Evolutionary conservation across 441 rosid genomes (phyloP).

Genomic region (Eruca vesicaria): DNA sequence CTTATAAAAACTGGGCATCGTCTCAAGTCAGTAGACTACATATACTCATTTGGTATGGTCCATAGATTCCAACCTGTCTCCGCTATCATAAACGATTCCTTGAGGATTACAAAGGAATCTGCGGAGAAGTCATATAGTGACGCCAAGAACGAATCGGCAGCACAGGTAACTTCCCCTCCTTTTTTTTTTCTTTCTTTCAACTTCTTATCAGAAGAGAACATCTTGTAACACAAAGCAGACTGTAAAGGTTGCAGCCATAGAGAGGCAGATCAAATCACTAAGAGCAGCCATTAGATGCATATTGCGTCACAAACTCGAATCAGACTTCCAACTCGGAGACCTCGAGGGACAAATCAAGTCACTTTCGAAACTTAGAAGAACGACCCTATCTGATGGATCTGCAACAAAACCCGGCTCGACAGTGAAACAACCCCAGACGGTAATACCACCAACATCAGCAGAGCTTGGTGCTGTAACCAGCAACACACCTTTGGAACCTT

Average conservation of each 20-base stretch:
- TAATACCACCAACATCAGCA: not conserved
- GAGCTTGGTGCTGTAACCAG: constrained; percentile 17
- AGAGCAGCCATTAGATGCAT: constrained; percentile 30
- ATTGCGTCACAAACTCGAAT: constrained; percentile 21
- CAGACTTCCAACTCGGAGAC: constrained; percentile 20
- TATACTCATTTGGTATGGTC: constrained; percentile 26
- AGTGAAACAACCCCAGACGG: not conserved
- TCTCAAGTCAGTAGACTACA: constrained; percentile 26
- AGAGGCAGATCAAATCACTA: constrained; percentile 21
- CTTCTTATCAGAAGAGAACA: constrained; percentile 10
- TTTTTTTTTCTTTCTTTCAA: not conserved
- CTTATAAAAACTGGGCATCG: constrained; percentile 22
- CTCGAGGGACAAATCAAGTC: constrained; percentile 14
- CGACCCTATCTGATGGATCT: not conserved
- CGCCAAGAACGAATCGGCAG: constrained; percentile 18
- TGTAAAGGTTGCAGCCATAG: constrained; percentile 30
- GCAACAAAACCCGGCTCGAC: constrained; percentile 1
- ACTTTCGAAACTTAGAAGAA: constrained; percentile 7
- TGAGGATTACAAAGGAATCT: constrained; percentile 23
- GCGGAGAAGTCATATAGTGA: constrained; percentile 25
- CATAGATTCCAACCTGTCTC: constrained; percentile 26
- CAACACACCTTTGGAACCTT: constrained; percentile 2
- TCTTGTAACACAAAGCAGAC: not conserved
- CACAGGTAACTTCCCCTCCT: not conserved
- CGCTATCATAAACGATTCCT: constrained; percentile 9